A percentile compares a stretch with the other conserved stretches of the same genome.
These are phyloP conservation scores for Pouteria campechiana DNA, from an alignment of 179 eudicot genomes.

Conservation along the genomic window DNA sequence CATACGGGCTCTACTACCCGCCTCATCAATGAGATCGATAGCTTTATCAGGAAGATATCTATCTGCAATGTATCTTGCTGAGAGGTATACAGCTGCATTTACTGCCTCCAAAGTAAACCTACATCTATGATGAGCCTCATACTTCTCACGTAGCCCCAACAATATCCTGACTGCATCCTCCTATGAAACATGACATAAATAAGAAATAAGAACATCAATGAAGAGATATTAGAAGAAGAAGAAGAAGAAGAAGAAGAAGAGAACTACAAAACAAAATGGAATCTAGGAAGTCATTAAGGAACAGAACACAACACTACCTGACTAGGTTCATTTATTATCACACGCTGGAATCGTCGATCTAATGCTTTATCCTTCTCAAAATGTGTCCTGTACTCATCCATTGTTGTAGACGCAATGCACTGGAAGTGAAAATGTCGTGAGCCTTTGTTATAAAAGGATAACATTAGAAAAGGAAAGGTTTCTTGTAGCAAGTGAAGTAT, in stretches of 20 bases:
- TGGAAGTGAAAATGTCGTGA: no score
- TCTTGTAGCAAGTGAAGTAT: no score
- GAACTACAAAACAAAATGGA: no score
- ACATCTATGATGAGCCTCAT: constrained; percentile 48
- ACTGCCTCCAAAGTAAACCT: constrained; percentile 46
- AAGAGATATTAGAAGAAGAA: neutral
- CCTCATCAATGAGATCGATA: constrained; percentile 58
- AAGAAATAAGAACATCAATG: neutral
- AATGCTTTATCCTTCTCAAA: constrained; percentile 52
- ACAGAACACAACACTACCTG: constrained; percentile 16
- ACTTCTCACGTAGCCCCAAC: constrained; percentile 42
- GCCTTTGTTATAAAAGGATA: no score
- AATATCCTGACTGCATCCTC: constrained; percentile 44
- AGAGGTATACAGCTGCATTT: constrained; percentile 44
- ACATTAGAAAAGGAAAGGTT: no score
- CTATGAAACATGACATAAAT: constrained; percentile 7
- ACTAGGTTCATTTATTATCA: constrained; percentile 40
- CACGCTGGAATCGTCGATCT: constrained; percentile 51
- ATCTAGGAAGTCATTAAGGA: no score
- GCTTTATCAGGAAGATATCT: constrained; percentile 61
- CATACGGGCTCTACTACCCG: constrained; percentile 49
- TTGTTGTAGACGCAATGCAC: constrained; percentile 53
- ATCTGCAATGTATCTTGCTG: constrained; percentile 49
- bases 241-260: no score
- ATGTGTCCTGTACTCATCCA: constrained; percentile 45